Evolutionary conservation across 768 basidiomycete species (phyloP), one percentile per base, ranked within the genome.

Genomic region (Lyophyllum shimeji): DNA sequence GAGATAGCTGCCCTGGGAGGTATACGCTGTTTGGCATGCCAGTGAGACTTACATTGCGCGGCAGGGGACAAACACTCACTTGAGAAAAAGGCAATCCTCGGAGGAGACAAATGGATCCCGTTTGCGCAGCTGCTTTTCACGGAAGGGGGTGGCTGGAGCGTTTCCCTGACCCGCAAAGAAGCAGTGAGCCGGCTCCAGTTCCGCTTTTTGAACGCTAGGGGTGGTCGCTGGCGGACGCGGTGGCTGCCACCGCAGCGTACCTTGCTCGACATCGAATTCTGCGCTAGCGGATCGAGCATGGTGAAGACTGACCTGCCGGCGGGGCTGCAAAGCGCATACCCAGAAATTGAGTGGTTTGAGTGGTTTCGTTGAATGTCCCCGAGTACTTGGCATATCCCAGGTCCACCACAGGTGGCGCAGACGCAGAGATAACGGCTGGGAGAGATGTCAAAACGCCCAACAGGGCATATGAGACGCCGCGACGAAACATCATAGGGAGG

Each of bases 271-370:
- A n/a, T 7, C 21, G 25, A n/a, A 5, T n/a, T n/a, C n/a, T n/a
- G n/a, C n/a, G n/a, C n/a, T n/a, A n/a, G n/a, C n/a, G n/a, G n/a
- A n/a, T n/a, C n/a, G n/a, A n/a, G n/a, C n/a, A n/a, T n/a, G n/a
- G n/a, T n/a, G 20, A 8, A 17, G 39, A 7, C 46, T 27, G 17
- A 77, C 80, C 80, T 20, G 72, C 57, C 8, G 82, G 81, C n/a
- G 79, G 69, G 18, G 78, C 78, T 2, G 82, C 81, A 64, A 77
- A 83, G 9, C 81, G 72, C 44, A 82, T 71, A 1, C 76, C 75
- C 11, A 79, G 66, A 60, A 76, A 81, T 27, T 71, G 64, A 0
- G 73, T 71, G 52, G 72, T 70, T n/a, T 61, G 61, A 12, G 69
- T 70, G 0, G 67, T 68, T 0, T 65, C 49, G 49, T 77, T 69